Conservation (phyloP, 805 yeast genomes). For the Ogataea chonburiensis region DNA sequence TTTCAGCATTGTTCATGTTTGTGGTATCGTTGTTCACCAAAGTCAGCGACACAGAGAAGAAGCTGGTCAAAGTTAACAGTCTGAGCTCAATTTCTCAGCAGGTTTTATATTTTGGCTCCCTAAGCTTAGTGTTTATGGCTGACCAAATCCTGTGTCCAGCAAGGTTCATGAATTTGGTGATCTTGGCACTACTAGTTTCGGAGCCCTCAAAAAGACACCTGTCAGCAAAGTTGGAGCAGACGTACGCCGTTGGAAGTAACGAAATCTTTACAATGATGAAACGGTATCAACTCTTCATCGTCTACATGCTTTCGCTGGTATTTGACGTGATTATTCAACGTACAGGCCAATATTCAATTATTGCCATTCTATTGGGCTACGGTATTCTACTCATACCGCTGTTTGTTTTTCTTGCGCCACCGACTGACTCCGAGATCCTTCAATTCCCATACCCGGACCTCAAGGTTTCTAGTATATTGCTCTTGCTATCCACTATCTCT, state of each 20-base stretch:
- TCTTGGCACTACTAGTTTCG: slow-evolving; percentile 22
- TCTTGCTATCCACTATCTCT: slow-evolving; percentile 10
- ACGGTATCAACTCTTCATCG: slow-evolving; percentile 21
- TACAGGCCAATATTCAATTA: background rate
- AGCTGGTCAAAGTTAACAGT: background rate
- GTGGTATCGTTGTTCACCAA: slow-evolving; percentile 6
- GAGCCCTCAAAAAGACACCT: slow-evolving; percentile 11
- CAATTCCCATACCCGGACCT: slow-evolving; percentile 13
- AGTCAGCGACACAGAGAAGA: slow-evolving; percentile 1
- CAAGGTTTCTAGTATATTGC: slow-evolving; percentile 11
- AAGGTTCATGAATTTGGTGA: slow-evolving; percentile 26
- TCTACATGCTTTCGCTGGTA: slow-evolving; percentile 17
- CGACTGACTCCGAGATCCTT: background rate
- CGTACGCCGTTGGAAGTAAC: slow-evolving; percentile 18
- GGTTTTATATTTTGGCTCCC: slow-evolving; percentile 12
- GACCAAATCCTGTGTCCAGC: slow-evolving; percentile 28
- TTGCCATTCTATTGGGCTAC: slow-evolving; percentile 19
- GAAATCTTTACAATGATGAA: slow-evolving; percentile 6
- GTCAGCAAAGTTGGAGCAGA: slow-evolving; percentile 23
- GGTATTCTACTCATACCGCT: slow-evolving; percentile 23
- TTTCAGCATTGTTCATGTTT: slow-evolving; percentile 26
- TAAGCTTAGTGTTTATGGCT: slow-evolving; percentile 23
- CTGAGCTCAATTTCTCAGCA: slow-evolving; percentile 6
- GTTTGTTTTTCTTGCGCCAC: slow-evolving; percentile 20
- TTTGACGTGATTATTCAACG: slow-evolving; percentile 15